These are phyloP conservation scores for Amanita fuliginea DNA, from an alignment of 768 basidiomycete genomes.

Conservation along the genomic window DNA sequence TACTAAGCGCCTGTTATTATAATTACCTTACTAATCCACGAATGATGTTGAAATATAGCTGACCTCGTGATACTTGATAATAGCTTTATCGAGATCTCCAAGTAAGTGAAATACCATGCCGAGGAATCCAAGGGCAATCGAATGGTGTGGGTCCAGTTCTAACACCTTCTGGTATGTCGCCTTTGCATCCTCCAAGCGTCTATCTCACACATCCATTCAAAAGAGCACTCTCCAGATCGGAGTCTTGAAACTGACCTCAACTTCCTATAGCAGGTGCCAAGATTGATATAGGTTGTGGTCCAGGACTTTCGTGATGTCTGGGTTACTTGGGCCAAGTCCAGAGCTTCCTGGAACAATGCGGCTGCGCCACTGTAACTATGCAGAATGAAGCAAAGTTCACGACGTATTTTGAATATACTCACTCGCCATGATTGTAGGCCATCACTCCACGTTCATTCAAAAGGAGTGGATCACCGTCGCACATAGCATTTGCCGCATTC, in stretches of 20 bases:
- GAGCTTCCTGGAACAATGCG: slow-evolving; percentile 58
- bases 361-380: slow-evolving; percentile 65
- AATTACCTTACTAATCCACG: background rate
- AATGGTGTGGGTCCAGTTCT: slow-evolving; percentile 76
- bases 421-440: slow-evolving; percentile 82
- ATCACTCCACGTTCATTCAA: slow-evolving; percentile 92
- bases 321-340: slow-evolving; percentile 75
- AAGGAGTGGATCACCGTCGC: slow-evolving; percentile 80
- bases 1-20: slow-evolving; percentile 49
- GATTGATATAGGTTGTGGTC: slow-evolving; percentile 85
- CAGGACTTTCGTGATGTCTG: slow-evolving; percentile 80
- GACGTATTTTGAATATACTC: slow-evolving; percentile 16
- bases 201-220: slow-evolving; percentile 10
- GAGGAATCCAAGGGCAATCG: slow-evolving; percentile 74
- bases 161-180: slow-evolving; percentile 69
- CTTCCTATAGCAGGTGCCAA: slow-evolving; percentile 83
- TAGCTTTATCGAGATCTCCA: slow-evolving; percentile 66
- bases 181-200: slow-evolving; percentile 55
- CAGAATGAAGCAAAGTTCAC: background rate
- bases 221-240: background rate
- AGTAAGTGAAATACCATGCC: slow-evolving; percentile 82
- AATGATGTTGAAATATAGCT: slow-evolving; percentile 11
- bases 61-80: slow-evolving; percentile 90
- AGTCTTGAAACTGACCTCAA: slow-evolving; percentile 40
- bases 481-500: slow-evolving; percentile 69